These are phyloP conservation scores for Penicillium egyptiacum DNA, from an alignment of 495 filamentous ascomycete genomes.

Conservation along the genomic window DNA sequence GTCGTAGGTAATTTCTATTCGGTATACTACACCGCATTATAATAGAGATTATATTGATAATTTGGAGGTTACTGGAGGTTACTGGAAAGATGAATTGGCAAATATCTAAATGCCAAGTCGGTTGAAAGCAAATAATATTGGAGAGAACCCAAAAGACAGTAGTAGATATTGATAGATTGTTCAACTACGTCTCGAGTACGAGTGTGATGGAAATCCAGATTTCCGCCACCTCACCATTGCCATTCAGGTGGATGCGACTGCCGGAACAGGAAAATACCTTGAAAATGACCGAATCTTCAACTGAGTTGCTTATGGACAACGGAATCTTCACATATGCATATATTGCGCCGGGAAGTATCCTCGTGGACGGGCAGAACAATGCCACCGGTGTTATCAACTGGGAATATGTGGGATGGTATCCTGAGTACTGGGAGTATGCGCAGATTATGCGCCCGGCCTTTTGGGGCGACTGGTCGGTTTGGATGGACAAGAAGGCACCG, in stretches of 20 bases:
- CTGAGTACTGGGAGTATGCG: conserved; percentile 53
- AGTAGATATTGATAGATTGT: no score
- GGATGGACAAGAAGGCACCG: conserved; percentile 44
- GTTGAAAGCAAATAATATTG: no score
- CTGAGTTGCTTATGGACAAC: conserved; percentile 8
- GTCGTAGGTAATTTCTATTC: not conserved
- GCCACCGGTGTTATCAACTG: conserved; percentile 48
- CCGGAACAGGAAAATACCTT: not conserved
- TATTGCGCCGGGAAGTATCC: conserved; percentile 36
- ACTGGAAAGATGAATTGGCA: no score
- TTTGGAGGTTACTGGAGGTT: no score
- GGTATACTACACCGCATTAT: not conserved
- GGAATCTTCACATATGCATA: conserved; percentile 30
- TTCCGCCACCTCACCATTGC: not conserved
- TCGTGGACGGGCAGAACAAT: conserved; percentile 35
- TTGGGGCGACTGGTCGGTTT: conserved; percentile 35
- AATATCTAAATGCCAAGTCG: no score
- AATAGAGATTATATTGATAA: not conserved
- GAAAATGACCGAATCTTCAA: conserved; percentile 17
- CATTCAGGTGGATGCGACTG: not conserved
- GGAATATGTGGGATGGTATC: conserved; percentile 51
- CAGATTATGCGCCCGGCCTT: conserved; percentile 40
- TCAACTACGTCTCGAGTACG: no score
- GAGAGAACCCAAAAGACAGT: no score
- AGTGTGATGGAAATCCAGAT: no score